Base-by-base conservation (phyloP, 768 basidiomycete genomes). In the Boletus sp. region DNA sequence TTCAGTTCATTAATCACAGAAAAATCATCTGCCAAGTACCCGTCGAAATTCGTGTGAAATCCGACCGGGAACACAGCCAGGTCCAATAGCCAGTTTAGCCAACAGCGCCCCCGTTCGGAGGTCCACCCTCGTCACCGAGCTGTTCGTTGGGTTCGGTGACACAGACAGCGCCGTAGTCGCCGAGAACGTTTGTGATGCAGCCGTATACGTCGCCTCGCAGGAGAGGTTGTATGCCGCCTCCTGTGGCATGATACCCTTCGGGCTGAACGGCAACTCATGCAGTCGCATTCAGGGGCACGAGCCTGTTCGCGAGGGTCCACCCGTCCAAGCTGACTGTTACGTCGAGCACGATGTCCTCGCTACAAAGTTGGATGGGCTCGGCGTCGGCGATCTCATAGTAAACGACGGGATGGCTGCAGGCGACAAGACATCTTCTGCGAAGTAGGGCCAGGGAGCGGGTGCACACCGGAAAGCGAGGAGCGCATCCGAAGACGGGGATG, bases 71-170 rank as follows among this genome's bases (percentile, higher is more conserved):
- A 79, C 1, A 87, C 75, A 1, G 81, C 74, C 75, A 41, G 70
- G 65, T n/a, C 83, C 82, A 42, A 75, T 75, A 0, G 79, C 75
- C 8, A 79, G 80, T 43, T 76, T 70, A 2, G 80, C 83, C 37
- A 83, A 62, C 38, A 85, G 54, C 1, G 78, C 81, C 3, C 84
- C 83, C 5, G 82, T 84, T 33, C 82, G 75, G 46, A 79, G 68
- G 63, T 84, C 83, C 77, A 83, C 80, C 61, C 83, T 85, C 0
- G 83, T 83, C n/a, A 82, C 83, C 2, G 79, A 78, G 14, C 79
- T 77, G 51, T 80, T 79, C 1, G 66, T 72, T 0, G 76, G 80
- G 27, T 74, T 65, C 5, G 83, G 82, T 33, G 84, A 69, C 50
- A 78, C 79, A 1, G 76, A 77, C 46, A 88, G 64, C 7, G 72